These are phyloP conservation scores for Pisolithus thermaeus DNA, from an alignment of 1,284 basidiomycete species.

Conservation along the genomic window DNA sequence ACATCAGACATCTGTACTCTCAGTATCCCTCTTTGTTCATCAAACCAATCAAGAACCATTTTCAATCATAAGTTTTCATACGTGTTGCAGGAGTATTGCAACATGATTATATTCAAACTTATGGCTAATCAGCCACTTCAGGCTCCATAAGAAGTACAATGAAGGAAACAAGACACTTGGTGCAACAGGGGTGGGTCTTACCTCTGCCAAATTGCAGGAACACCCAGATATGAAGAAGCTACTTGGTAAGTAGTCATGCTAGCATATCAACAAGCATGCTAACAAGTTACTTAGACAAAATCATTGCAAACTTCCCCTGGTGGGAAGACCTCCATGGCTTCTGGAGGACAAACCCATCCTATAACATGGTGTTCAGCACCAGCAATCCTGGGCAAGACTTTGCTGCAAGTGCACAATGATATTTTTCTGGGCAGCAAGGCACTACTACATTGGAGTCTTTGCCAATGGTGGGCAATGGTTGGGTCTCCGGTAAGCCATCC, in stretches of 20 bases:
- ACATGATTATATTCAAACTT: background rate
- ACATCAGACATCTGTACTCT: too few relatives aligned
- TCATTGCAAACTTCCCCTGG: constrained; percentile 5
- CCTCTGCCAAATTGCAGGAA: constrained; percentile 2
- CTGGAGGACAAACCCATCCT: constrained; percentile 6
- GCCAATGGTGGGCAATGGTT: too few relatives aligned
- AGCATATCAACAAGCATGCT: background rate
- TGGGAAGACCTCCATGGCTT: constrained; percentile 7
- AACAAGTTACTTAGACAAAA: background rate
- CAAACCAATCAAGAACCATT: too few relatives aligned
- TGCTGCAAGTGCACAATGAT: too few relatives aligned
- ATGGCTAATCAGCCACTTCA: constrained; percentile 1
- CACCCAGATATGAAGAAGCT: constrained; percentile 8
- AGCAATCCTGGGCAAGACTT: background rate
- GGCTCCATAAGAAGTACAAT: background rate
- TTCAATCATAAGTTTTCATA: too few relatives aligned
- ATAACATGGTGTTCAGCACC: background rate
- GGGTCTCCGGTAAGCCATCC: too few relatives aligned
- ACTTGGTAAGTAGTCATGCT: background rate
- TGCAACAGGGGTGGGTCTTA: constrained; percentile 6
- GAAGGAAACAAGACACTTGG: background rate
- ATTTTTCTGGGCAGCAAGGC: too few relatives aligned
- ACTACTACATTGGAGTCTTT: too few relatives aligned
- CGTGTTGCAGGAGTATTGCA: background rate
- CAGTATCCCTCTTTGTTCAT: too few relatives aligned